Base-by-base conservation (phyloP, 495 filamentous ascomycete species). In the Cercophora samala region DNA sequence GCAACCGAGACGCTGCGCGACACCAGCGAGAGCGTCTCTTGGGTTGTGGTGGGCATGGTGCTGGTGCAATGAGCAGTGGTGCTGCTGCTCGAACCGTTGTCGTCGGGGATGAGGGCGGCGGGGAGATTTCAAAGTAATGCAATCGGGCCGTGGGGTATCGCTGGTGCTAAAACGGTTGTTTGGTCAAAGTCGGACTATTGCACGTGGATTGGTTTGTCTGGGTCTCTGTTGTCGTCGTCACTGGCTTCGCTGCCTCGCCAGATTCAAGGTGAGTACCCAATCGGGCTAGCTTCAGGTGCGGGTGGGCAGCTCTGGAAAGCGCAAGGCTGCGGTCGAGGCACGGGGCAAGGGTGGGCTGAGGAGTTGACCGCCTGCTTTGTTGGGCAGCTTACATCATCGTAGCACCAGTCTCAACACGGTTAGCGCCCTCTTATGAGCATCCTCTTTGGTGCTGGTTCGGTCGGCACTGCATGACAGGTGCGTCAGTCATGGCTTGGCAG, bases 1-100 rank as follows among this genome's bases (percentile, higher is more conserved):
- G 95, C 95, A 77, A 99, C 93, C 70, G 94, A 96, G 79, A 99
- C 95, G 78, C 88, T 96, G 77, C 91, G 87, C 75, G 89, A 91
- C 77, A 96, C 91, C 75, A 97, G 88, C 65, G 91, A 93, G 74
- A 97, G 88, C 67, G 93, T 94, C 80, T 97, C 93, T 73, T 91
- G 92, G 79, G 93, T 97, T 68, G 93, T 97, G 80, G 93, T 87
- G 81, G 92, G 93, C 93, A 97, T 97, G 74, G 73, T 84, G 80
- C 70, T 46, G 37, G 37, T n/a, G n/a, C 29, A 32, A 32, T 32
- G 29, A 8, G 29, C n/a, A n/a, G n/a, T n/a, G n/a, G n/a, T n/a
- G n/a, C n/a, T n/a, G 29, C 8, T 32, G 29, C 29, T 32, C 29
- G 29, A 32, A 32, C 29, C 8, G 29, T 46, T 46, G 37, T 46